These are phyloP conservation scores for Fusarium clavum DNA, from an alignment of 2,329 filamentous ascomycete species.

Conservation along the genomic window DNA sequence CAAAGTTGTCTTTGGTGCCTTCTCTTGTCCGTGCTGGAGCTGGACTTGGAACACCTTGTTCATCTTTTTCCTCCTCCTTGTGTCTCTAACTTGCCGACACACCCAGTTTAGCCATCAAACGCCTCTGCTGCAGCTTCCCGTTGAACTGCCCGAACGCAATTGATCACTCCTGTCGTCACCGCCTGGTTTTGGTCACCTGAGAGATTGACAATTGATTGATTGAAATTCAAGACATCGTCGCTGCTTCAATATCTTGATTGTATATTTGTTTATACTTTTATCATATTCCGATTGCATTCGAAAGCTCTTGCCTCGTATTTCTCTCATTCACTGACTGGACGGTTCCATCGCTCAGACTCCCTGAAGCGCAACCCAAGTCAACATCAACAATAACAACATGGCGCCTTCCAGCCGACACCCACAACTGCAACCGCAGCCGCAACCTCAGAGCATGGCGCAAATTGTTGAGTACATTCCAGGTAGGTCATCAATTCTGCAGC, in stretches of 20 bases:
- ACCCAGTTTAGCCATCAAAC: conserved; percentile 3
- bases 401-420: conserved; percentile 60
- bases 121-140: conserved; percentile 31
- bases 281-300: conserved; percentile 7
- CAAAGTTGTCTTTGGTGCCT: conserved; percentile 33
- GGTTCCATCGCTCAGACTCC: conserved; percentile 20
- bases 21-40: conserved; percentile 35
- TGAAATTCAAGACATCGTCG: conserved; percentile 28
- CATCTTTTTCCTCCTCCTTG: background rate
- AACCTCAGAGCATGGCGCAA: conserved; percentile 77
- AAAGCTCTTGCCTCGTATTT: conserved; percentile 11
- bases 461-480: conserved; percentile 97
- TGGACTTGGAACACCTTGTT: conserved; percentile 22
- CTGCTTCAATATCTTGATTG: conserved; percentile 27
- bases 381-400: conserved; percentile 54
- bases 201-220: conserved; percentile 20
- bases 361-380: conserved; percentile 45
- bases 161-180: conserved; percentile 36
- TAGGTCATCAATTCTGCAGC: conserved; percentile 57
- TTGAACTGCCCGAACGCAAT: conserved; percentile 24
- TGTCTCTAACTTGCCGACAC: background rate
- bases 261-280: conserved; percentile 15
- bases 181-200: conserved; percentile 27
- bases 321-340: conserved; percentile 1
- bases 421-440: conserved; percentile 4